A percentile compares a stretch with the other conserved stretches of the same genome.
Evolutionary conservation across 441 rosid genomes (phyloP).

Genomic region (Euphorbia neoarborescens): DNA sequence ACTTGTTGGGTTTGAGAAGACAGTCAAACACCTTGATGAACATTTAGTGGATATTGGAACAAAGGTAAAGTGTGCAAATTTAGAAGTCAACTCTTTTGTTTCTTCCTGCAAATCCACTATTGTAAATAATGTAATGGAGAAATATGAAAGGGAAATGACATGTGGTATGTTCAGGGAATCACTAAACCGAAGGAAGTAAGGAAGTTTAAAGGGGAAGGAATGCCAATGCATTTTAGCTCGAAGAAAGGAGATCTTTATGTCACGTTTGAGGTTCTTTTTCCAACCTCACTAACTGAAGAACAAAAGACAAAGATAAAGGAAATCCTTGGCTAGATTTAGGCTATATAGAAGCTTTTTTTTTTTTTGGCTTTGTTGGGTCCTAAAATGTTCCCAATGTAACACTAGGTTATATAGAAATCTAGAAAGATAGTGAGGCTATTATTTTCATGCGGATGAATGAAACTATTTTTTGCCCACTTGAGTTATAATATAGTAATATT

Average conservation of each 20-base stretch:
- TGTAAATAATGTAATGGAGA: background rate
- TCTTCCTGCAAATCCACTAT: background rate
- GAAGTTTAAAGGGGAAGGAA: conserved; percentile 91
- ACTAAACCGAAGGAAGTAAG: conserved; percentile 84
- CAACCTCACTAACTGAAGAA: conserved; percentile 62
- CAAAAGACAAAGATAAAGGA: conserved; percentile 76
- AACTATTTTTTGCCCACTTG: background rate
- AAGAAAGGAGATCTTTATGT: conserved; percentile 85
- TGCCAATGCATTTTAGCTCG: conserved; percentile 72
- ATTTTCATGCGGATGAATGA: conserved; percentile 5
- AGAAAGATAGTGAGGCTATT: conserved; percentile 21
- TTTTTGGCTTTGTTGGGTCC: conserved; percentile 17
- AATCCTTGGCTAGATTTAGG: conserved; percentile 47
- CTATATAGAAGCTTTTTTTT: background rate
- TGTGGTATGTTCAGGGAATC: conserved; percentile 45
- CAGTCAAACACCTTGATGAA: conserved; percentile 78
- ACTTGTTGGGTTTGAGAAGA: conserved; percentile 90
- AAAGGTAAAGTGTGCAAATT: conserved; percentile 40
- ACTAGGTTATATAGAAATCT: conserved; percentile 23
- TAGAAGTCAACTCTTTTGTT: background rate
- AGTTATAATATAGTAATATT: background rate
- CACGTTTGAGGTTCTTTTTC: conserved; percentile 79
- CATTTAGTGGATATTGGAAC: conserved; percentile 71
- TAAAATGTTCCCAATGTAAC: conserved; percentile 27
- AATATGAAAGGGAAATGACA: background rate